Evolutionary conservation across 2,329 filamentous ascomycete genomes (phyloP).

Genomic region (Chrysoporthe deuterocubensis): DNA sequence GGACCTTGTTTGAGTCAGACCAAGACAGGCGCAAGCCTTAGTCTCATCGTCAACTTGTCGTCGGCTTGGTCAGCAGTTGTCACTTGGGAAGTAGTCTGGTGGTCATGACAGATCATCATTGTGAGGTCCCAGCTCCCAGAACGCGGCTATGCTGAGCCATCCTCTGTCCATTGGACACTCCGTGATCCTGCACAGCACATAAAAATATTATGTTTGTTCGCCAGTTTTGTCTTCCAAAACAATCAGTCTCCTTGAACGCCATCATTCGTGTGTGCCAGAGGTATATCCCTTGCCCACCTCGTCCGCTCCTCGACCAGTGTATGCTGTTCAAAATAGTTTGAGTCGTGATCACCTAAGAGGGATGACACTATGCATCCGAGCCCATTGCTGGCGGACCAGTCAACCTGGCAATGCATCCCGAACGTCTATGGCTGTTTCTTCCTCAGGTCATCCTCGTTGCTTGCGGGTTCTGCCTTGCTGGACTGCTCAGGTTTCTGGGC

Average conservation of each 20-base stretch:
- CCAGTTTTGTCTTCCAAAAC: constrained; percentile 27
- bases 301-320: neutral
- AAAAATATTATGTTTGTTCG: neutral
- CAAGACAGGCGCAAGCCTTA: too few relatives aligned
- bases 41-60: too few relatives aligned
- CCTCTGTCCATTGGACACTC: constrained; percentile 30
- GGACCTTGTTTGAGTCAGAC: too few relatives aligned
- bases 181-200: constrained; percentile 16
- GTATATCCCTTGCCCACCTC: constrained; percentile 8
- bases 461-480: constrained; percentile 5
- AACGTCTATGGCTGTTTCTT: constrained; percentile 15
- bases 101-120: constrained; percentile 23
- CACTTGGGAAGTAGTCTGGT: constrained; percentile 3
- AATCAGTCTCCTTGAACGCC: constrained; percentile 25
- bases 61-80: neutral
- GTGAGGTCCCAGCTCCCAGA: constrained; percentile 33
- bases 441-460: constrained; percentile 8
- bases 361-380: neutral
- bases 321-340: neutral
- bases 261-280: constrained; percentile 15
- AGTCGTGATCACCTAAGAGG: constrained; percentile 3
- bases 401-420: neutral
- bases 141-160: constrained; percentile 36
- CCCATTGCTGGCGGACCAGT: neutral
- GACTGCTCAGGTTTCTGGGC: constrained; percentile 25